Base-by-base conservation (phyloP, 176 grass and related monocot genomes). In the Oryza coarctata region DNA sequence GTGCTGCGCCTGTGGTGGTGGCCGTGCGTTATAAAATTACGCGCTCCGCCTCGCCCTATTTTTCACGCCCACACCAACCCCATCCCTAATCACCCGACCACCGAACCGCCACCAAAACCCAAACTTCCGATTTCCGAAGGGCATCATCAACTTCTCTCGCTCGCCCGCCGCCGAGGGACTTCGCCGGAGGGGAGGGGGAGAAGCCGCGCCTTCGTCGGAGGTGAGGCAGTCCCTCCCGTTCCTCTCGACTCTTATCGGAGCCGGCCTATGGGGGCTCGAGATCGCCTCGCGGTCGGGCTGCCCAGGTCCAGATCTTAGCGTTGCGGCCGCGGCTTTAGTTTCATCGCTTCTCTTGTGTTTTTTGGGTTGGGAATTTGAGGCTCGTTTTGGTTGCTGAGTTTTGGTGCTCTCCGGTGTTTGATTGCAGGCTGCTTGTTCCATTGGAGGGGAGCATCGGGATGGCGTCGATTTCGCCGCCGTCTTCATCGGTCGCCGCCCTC, bases 21-120 rank as follows among this genome's bases (percentile, higher is more conserved):
- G 14, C 63, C 41, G 55, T 63, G 26, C 81, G 38, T 70, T 88
- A 88, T 88, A 85, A 85, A 85, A 85, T 70, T 18, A 80, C 81
- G 57, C 69, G 62, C 68, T 38, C 44, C 11, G 63, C 38, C 61
- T 78, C 73, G 15, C 25, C 47, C 1, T 80, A 72, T 20, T 18
- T 20, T 28, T 20, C 76, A 61, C 63, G 10, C 55, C 70, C 82
- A 79, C 83, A 89, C 88, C 88, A 83, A 79, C 79, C 74, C 60
- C 88, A 77, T 47, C 49, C 47, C 68, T 74, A 89, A 65, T 85
- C 87, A 3, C 28, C 41, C 32, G 4, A n/a, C 22, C 58, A 6
- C 22, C 58, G 6, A 38, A 49, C n/a, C 73, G 6, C 40, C 1
- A 50, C 76, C 82, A 82, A 38, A 71, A 82, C 72, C 73, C 77